Base-by-base conservation (phyloP, 768 basidiomycete genomes). In the Asterophora parasitica region DNA sequence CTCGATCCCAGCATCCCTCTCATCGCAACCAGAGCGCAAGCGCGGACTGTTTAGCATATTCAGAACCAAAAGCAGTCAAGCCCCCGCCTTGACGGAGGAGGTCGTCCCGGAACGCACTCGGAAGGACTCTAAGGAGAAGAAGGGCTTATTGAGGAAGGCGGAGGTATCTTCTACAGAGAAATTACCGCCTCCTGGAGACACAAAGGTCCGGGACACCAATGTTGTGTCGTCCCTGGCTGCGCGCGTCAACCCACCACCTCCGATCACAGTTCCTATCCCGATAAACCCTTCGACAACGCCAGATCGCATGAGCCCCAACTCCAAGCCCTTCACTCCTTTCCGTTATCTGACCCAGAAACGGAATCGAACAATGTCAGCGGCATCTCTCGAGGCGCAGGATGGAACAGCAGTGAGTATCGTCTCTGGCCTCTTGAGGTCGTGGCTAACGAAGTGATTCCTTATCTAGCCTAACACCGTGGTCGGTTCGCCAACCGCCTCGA, bases 361-460 rank as follows among this genome's bases (percentile, higher is more conserved):
- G 57, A 73, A 82, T 60, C 78, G 82, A 27, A 82, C 83, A 6
- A 70, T 90, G 34, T 90, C 88, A 12, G 74, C 78, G 31, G 82
- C 81, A 28, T 91, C 88, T 34, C 70, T 86, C 27, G 88, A 91
- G 61, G 88, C 86, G 19, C 76, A 81, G 55, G 81, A 89, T 58
- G 88, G 88, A 31, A 88, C 86, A 46, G 83, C 84, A 41, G 88
- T 90, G 63, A 65, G 85, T 62, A n/a, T 43, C 46, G 30, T 37
- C 46, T 43, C 15, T 45, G 44, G 20, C 45, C 47, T 26, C 33
- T 33, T 32, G 36, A 17, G 50, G 20, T 40, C 36, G 39, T 46
- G 40, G 32, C 43, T 60, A n/a, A 58, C 36, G 32, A 34, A 27
- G 38, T 17, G 23, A 6, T 39, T 39, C 11, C 15, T 23, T 23